These are phyloP conservation scores for Bretschneidera sinensis DNA, from an alignment of 345 rosid genomes.

Conservation along the genomic window DNA sequence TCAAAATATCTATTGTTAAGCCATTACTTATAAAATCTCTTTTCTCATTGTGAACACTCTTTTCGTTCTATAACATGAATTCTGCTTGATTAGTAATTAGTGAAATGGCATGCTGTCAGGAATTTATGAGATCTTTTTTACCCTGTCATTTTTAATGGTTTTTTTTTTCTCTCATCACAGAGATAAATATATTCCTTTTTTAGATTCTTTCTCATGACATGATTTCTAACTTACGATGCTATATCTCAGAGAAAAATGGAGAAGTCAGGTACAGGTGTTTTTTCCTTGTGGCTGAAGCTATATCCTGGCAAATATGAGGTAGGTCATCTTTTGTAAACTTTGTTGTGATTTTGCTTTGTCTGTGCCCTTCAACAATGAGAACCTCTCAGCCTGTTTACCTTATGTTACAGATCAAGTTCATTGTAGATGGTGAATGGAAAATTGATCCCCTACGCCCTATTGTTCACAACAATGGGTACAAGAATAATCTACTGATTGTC, in stretches of 20 bases:
- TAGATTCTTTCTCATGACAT: conserved; percentile 1
- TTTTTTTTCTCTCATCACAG: neutral
- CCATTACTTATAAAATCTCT: too few species aligned
- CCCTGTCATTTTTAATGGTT: too few species aligned
- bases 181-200: too few species aligned
- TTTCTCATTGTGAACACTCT: too few species aligned
- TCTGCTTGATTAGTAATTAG: too few species aligned
- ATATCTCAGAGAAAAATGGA: conserved; percentile 79
- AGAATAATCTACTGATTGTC: conserved; percentile 75
- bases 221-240: conserved; percentile 1
- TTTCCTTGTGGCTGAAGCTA: conserved; percentile 59
- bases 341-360: neutral
- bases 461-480: conserved; percentile 50
- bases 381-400: conserved; percentile 12
- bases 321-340: conserved; percentile 2
- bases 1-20: too few species aligned
- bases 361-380: neutral
- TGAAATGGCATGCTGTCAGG: too few species aligned
- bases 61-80: too few species aligned
- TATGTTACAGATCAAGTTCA: conserved; percentile 68
- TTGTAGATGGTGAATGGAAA: conserved; percentile 94
- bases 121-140: too few species aligned
- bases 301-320: conserved; percentile 96
- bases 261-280: conserved; percentile 61
- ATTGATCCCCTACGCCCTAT: conserved; percentile 86